Base-by-base conservation (phyloP, 805 yeast genomes). In the Yarrowia sp. region DNA sequence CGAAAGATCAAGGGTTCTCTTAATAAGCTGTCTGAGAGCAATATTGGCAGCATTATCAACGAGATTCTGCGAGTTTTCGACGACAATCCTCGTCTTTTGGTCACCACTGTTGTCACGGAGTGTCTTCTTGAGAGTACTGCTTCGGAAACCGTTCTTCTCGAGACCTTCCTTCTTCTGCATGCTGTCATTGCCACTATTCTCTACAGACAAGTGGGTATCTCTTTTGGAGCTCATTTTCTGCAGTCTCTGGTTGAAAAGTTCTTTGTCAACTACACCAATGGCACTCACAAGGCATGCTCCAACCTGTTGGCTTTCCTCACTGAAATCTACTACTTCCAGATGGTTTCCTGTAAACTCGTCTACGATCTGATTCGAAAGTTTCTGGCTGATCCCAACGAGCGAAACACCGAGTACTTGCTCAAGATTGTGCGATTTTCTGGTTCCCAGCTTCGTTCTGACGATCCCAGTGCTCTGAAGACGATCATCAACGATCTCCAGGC, bases 21-120 rank as follows among this genome's bases (percentile, higher is more conserved):
- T 74, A 95, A 95, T 77, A 89, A 87, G 77, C 82, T 95, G n/a
- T 90, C 97, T 0, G 98, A 94, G 73, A 87, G 96, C 0, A 95
- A 93, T 71, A 81, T 93, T 38, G 81, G 85, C 12, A 80, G 88
- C 1, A 91, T 93, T 66, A 86, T 90, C 22, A 83, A 85, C 70
- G 91, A 91, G 35, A 79, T 95, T 66, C 87, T 87, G 73, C 82
- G 81, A 0, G 78, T 91, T 1, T 95, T 86, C 74, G 78, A 82
- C 71, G 82, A 82, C 8, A 82, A 91, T 73, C 88, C 99, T 4
- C 84, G 97, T 72, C 92, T 91, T 68, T 76, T 84, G n/a, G 96
- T 92, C 22, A 92, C 87, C 65, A 90, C 89, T 69, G 85, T 85
- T 12, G 78, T 95, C 53, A 85, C 93, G 1, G 78, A 82, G 8